Conservation (phyloP, 2,329 filamentous ascomycete species). For the Fusarium vanettenii region DNA sequence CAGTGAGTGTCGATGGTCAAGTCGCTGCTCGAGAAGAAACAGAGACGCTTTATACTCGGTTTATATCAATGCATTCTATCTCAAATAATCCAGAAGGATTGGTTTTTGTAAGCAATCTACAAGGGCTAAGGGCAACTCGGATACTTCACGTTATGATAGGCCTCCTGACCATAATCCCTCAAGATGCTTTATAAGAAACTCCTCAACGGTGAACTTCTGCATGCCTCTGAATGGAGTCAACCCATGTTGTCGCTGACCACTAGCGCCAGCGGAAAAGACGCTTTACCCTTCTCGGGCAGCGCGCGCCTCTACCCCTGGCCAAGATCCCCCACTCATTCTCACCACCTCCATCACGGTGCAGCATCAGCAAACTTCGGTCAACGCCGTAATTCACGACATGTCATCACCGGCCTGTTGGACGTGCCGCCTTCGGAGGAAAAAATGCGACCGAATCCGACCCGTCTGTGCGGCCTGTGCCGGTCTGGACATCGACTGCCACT, state of each 20-base stretch:
- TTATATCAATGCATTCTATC: not conserved
- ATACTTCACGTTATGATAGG: not conserved
- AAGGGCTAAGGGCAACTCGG: not conserved
- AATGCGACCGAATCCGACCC: not conserved
- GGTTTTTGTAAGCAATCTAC: not conserved
- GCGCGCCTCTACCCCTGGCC: not conserved
- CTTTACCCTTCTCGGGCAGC: not conserved
- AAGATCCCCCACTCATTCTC: not conserved
- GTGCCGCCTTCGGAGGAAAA: not conserved
- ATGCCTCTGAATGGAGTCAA: not conserved
- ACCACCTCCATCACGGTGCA: not conserved
- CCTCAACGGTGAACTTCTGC: not conserved
- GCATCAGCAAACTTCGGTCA: not conserved
- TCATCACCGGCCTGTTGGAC: not conserved
- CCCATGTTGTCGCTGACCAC: not conserved
- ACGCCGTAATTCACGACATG: not conserved
- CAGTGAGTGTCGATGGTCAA: not conserved
- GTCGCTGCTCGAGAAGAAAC: not conserved
- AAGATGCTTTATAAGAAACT: not conserved
- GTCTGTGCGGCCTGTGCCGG: not conserved
- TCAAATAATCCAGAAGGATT: not conserved
- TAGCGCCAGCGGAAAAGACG: not conserved
- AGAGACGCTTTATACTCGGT: not conserved
- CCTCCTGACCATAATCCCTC: not conserved
- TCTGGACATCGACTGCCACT: not conserved